phyloP scores from a whole-genome alignment of 2,329 filamentous ascomycete species.

The Colletotrichum scovillei region DNA sequence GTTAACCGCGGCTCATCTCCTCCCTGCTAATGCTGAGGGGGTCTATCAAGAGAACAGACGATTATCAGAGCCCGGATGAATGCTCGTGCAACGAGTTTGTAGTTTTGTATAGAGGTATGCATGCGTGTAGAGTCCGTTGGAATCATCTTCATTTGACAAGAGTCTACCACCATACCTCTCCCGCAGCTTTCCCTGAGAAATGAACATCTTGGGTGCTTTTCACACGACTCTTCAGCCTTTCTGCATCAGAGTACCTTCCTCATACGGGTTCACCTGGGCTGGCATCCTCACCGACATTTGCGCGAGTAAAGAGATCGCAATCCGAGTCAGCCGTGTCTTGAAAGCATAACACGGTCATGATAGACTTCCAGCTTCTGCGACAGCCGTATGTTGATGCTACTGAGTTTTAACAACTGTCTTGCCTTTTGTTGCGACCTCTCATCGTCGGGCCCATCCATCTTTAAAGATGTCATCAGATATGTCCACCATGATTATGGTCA shows the following conservation, averaged over 20 bases:
- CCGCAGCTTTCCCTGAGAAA: neutral
- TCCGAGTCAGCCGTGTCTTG: constrained; percentile 25
- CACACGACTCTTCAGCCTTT: neutral
- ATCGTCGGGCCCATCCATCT: neutral
- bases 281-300: constrained; percentile 27
- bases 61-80: neutral
- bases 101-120: neutral
- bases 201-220: neutral
- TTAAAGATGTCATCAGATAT: neutral
- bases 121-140: neutral
- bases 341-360: neutral
- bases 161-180: neutral
- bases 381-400: neutral
- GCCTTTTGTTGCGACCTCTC: neutral
- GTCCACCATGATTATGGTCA: neutral
- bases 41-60: neutral
- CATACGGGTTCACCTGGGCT: neutral
- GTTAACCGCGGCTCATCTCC: neutral
- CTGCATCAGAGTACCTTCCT: neutral
- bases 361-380: neutral
- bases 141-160: neutral
- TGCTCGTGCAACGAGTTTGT: neutral
- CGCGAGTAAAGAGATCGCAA: constrained; percentile 5
- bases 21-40: constrained; percentile 1
- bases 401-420: neutral